These are phyloP conservation scores for Babesia sp. DNA, from an alignment of 169 alveolate species.

Conservation along the genomic window DNA sequence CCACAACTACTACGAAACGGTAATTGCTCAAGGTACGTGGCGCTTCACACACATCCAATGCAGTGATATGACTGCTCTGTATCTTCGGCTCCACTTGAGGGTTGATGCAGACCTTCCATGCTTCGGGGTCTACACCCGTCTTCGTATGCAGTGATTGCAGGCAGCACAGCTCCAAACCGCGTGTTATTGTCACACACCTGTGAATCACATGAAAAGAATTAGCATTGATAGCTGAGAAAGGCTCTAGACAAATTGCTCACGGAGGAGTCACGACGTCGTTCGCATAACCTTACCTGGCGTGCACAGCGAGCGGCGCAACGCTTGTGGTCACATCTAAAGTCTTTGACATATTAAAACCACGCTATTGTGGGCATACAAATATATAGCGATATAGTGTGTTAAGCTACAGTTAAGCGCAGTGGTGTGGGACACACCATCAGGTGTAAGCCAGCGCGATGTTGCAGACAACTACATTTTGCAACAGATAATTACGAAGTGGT, in stretches of 20 bases:
- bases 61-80: conserved; percentile 10
- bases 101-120: conserved; percentile 41
- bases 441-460: neutral
- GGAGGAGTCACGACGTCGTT: neutral
- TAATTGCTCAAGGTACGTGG: neutral
- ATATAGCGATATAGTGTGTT: conserved; percentile 3
- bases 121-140: conserved; percentile 6
- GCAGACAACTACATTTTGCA: neutral
- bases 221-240: neutral
- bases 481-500: neutral
- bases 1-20: conserved; percentile 25
- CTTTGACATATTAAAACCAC: neutral
- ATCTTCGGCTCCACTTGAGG: conserved; percentile 2
- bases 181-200: conserved; percentile 34
- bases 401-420: neutral
- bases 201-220: neutral
- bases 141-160: conserved; percentile 6
- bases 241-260: neutral
- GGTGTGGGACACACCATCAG: neutral
- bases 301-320: conserved; percentile 21
- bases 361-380: neutral
- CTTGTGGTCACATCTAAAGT: neutral
- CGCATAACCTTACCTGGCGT: conserved; percentile 18
- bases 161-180: conserved; percentile 33
- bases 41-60: conserved; percentile 5